These are phyloP conservation scores for Ustilago curta DNA, from an alignment of 1,284 basidiomycete species.

Conservation along the genomic window DNA sequence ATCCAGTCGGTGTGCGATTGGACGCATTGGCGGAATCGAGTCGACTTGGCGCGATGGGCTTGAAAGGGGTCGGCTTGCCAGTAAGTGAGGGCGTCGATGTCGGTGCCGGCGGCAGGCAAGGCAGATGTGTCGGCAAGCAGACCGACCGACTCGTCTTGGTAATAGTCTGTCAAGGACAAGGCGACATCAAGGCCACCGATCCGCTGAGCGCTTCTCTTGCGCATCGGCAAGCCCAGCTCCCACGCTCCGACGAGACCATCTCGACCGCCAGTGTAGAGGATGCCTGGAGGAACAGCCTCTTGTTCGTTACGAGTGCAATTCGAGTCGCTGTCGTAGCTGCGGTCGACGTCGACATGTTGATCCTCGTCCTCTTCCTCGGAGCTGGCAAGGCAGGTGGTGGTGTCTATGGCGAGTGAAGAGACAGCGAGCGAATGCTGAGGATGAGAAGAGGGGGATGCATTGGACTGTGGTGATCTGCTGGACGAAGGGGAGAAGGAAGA, in stretches of 20 bases:
- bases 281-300: slow-evolving; percentile 78
- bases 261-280: slow-evolving; percentile 90
- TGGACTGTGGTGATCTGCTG: slow-evolving; percentile 19
- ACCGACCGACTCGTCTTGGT: slow-evolving; percentile 25
- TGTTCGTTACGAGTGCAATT: neutral
- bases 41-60: slow-evolving; percentile 26
- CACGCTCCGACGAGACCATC: slow-evolving; percentile 92
- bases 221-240: slow-evolving; percentile 83
- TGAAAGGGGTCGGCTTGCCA: slow-evolving; percentile 53
- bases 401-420: slow-evolving; percentile 62
- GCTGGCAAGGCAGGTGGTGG: slow-evolving; percentile 49
- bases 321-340: slow-evolving; percentile 2
- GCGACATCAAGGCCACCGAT: slow-evolving; percentile 14
- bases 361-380: slow-evolving; percentile 10
- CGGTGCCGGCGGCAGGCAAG: slow-evolving; percentile 6
- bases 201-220: slow-evolving; percentile 49
- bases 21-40: slow-evolving; percentile 58
- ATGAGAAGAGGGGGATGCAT: slow-evolving; percentile 30
- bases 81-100: slow-evolving; percentile 20
- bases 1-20: slow-evolving; percentile 83
- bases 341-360: neutral
- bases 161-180: slow-evolving; percentile 8
- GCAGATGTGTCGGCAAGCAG: slow-evolving; percentile 36
- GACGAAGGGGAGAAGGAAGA: slow-evolving; percentile 13
- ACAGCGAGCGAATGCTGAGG: slow-evolving; percentile 64